Evolutionary conservation across 768 basidiomycete species (phyloP).

Genomic region (Leccinellum luteum): DNA sequence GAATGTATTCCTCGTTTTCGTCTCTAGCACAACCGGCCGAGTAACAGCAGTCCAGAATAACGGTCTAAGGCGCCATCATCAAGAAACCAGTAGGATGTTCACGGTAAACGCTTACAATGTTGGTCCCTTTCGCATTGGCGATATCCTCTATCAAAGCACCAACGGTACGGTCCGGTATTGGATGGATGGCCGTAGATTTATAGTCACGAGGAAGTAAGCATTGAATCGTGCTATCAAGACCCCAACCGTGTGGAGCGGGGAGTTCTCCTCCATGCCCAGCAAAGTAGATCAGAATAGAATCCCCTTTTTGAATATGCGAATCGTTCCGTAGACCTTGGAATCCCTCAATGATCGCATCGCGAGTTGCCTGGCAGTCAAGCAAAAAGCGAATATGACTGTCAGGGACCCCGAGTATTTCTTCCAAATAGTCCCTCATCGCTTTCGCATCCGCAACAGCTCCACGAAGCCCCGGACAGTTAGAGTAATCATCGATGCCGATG

Average conservation of each 20-base stretch:
- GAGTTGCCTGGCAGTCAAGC: slow-evolving; percentile 37
- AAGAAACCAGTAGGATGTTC: not conserved
- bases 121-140: slow-evolving; percentile 39
- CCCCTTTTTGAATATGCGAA: slow-evolving; percentile 23
- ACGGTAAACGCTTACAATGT: slow-evolving; percentile 35
- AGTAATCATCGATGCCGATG: slow-evolving; percentile 44
- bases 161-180: slow-evolving; percentile 46
- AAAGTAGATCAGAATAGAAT: slow-evolving; percentile 42
- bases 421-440: slow-evolving; percentile 35
- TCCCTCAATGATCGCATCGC: slow-evolving; percentile 32
- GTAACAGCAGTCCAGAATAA: slow-evolving; percentile 48
- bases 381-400: slow-evolving; percentile 35
- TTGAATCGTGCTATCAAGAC: slow-evolving; percentile 24
- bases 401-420: slow-evolving; percentile 30
- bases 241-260: slow-evolving; percentile 28
- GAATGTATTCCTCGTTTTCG: not conserved
- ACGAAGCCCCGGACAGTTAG: slow-evolving; percentile 25
- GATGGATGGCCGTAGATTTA: slow-evolving; percentile 20
- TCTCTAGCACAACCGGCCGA: slow-evolving; percentile 37
- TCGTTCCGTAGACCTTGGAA: slow-evolving; percentile 25
- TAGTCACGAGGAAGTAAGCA: slow-evolving; percentile 35
- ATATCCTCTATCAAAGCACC: slow-evolving; percentile 36
- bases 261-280: slow-evolving; percentile 44
- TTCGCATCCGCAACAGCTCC: slow-evolving; percentile 42
- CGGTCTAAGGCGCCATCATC: slow-evolving; percentile 32